Evolutionary conservation across 495 filamentous ascomycete species (phyloP).

Genomic region (Aspergillus diversus): DNA sequence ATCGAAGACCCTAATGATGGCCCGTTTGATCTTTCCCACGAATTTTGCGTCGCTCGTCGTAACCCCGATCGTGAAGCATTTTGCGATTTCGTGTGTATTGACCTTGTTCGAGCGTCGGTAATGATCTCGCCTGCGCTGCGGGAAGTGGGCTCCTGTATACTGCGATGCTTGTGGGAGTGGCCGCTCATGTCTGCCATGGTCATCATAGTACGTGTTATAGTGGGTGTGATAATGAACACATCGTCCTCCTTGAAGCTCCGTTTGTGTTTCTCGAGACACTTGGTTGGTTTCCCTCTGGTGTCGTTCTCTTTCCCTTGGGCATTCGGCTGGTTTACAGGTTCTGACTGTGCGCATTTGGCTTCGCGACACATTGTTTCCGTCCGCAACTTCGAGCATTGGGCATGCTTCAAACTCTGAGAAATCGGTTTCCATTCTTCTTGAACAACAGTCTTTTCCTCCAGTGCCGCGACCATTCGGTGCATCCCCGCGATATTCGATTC

Average conservation of each 20-base stretch:
- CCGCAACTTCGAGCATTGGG: slow-evolving; percentile 47
- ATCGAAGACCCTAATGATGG: slow-evolving; percentile 29
- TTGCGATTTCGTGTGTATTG: slow-evolving; percentile 36
- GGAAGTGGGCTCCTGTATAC: slow-evolving; percentile 11
- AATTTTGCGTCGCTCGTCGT: slow-evolving; percentile 32
- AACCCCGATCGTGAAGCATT: slow-evolving; percentile 38
- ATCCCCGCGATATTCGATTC: slow-evolving; percentile 24
- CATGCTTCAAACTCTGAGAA: slow-evolving; percentile 50
- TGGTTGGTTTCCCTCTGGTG: slow-evolving; percentile 18
- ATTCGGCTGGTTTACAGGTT: slow-evolving; percentile 26
- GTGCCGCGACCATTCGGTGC: slow-evolving; percentile 16
- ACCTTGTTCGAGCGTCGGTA: slow-evolving; percentile 35
- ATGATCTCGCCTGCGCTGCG: slow-evolving; percentile 34
- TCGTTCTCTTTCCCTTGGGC: slow-evolving; percentile 35
- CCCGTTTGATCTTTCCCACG: slow-evolving; percentile 32
- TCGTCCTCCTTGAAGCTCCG: slow-evolving; percentile 34
- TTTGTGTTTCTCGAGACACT: slow-evolving; percentile 24
- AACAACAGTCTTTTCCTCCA: slow-evolving; percentile 27
- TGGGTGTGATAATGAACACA: slow-evolving; percentile 57
- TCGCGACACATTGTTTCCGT: slow-evolving; percentile 38
- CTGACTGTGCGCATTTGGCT: slow-evolving; percentile 26
- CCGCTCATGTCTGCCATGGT: slow-evolving; percentile 25
- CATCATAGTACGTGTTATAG: slow-evolving; percentile 48
- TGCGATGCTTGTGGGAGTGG: slow-evolving; percentile 10
- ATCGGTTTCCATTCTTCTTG: slow-evolving; percentile 38